Base-by-base conservation (phyloP, 805 yeast species). In the Starmerella powellii region DNA sequence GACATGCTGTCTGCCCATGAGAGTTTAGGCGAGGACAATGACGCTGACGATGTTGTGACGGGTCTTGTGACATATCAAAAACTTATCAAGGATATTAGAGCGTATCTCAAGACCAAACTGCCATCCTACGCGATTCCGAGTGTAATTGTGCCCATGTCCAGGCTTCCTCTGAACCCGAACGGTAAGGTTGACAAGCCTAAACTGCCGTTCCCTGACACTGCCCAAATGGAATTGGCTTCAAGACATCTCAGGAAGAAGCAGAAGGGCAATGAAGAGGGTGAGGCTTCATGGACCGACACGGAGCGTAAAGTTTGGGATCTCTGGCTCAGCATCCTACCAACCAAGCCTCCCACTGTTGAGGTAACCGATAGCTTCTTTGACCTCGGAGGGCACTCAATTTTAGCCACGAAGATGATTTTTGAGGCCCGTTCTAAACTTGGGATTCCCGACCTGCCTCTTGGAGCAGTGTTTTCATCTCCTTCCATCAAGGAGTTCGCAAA, bases 101-200 rank as follows among this genome's bases (percentile, higher is more conserved):
- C 70, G n/a, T 79, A 79, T 57, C 72, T 91, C 63, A 84, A 84
- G 64, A 84, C 79, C 56, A 79, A 94, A 63, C 71, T 91, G 45
- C 96, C 98, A 0, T 71, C 81, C 12, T 91, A 91, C 60, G 95
- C 98, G 15, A 79, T 91, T 36, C 99, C 99, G 34, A 72, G 95
- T 1, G 68, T 88, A 28, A 78, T 91, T 56, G 88, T 91, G 38
- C 96, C 96, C 13, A 69, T 93, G 66, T 69, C 73, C 20, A 78
- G 76, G 55, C 65, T 91, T 58, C 98, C 98, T 20, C 70, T 91
- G 63, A 91, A 91, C 64, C 99, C 99, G 46, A 91, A 91, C 61
- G 99, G 99, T 54, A 91, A 91, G 63, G 85, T 91, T 45, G 99
- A 91, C 66, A 91, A 91, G 66, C 97, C 97, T 29, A 86, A 88